These are phyloP conservation scores for Clitopilus hobsonii DNA, from an alignment of 768 basidiomycete genomes.

Conservation along the genomic window DNA sequence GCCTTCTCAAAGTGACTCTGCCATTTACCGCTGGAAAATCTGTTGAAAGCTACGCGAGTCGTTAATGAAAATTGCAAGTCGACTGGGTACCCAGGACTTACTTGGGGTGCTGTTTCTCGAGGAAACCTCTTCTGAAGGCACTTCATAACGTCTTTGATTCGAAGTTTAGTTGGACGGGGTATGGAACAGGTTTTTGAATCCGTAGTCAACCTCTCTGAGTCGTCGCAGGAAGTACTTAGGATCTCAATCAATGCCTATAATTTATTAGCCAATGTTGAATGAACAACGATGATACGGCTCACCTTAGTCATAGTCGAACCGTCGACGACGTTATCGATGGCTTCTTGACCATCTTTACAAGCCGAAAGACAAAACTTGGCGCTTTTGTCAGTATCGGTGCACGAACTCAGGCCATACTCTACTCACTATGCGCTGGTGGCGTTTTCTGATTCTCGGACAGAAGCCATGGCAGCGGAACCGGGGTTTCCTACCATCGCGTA, in stretches of 20 bases:
- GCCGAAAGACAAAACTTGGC: neutral
- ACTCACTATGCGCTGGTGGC: neutral
- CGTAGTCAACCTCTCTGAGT: too few relatives aligned
- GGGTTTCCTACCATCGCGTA: neutral
- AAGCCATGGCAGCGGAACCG: neutral
- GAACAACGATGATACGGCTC: neutral
- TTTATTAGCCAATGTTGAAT: too few relatives aligned
- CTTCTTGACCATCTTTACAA: neutral
- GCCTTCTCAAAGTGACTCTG: neutral
- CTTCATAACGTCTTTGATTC: too few relatives aligned
- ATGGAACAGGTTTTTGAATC: too few relatives aligned
- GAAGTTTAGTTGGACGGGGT: too few relatives aligned
- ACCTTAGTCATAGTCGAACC: neutral
- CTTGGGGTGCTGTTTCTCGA: too few relatives aligned
- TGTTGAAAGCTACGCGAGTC: neutral
- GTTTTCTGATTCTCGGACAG: neutral
- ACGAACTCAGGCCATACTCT: neutral
- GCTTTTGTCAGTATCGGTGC: neutral
- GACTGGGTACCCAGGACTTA: too few relatives aligned
- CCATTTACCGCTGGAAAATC: neutral
- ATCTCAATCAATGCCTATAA: too few relatives aligned
- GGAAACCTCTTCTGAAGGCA: too few relatives aligned
- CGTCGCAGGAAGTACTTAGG: too few relatives aligned
- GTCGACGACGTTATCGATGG: neutral
- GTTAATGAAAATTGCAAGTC: neutral